Conservation (phyloP, 163 green algal species). For the Chlamydomonas reinhardtii region DNA sequence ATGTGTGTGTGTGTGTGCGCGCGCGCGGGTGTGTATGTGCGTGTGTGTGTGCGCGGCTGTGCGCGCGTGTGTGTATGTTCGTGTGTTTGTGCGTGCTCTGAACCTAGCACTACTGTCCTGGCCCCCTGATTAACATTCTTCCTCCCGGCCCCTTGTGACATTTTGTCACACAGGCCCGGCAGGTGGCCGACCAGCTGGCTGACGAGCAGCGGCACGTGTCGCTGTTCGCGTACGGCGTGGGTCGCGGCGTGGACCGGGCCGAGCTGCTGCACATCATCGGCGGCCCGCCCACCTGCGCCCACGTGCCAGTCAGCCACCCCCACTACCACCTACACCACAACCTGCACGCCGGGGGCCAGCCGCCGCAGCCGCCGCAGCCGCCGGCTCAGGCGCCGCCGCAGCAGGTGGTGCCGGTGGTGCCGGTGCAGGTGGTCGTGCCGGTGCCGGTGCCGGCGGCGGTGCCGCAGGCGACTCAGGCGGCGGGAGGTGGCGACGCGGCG, state of each 20-base stretch:
- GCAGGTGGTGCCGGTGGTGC: not conserved
- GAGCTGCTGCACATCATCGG: conserved; percentile 74
- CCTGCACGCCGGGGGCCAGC: not conserved
- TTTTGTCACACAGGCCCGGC: conserved; percentile 54
- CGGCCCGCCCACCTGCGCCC: not conserved
- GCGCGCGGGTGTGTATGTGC: too few species aligned
- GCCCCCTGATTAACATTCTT: too few species aligned
- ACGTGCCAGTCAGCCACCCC: not conserved
- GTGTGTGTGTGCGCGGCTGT: too few species aligned
- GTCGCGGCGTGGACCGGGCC: conserved; percentile 75
- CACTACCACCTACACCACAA: not conserved
- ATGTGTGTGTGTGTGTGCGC: too few species aligned
- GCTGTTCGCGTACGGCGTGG: conserved; percentile 82
- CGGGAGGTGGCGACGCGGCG: not conserved
- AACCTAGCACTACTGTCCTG: too few species aligned
- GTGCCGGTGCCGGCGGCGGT: not conserved
- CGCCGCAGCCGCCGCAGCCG: not conserved
- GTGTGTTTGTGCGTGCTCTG: too few species aligned
- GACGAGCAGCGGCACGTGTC: conserved; percentile 73
- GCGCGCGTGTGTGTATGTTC: too few species aligned
- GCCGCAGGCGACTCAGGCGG: not conserved
- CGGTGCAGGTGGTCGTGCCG: not conserved
- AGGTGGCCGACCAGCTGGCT: conserved; percentile 61
- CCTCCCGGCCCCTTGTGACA: too few species aligned
- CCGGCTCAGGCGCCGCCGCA: too few species aligned